Evolutionary conservation across 2,329 filamentous ascomycete genomes (phyloP), one percentile per base, ranked within the genome.

Genomic region (Phialophora chinensis): DNA sequence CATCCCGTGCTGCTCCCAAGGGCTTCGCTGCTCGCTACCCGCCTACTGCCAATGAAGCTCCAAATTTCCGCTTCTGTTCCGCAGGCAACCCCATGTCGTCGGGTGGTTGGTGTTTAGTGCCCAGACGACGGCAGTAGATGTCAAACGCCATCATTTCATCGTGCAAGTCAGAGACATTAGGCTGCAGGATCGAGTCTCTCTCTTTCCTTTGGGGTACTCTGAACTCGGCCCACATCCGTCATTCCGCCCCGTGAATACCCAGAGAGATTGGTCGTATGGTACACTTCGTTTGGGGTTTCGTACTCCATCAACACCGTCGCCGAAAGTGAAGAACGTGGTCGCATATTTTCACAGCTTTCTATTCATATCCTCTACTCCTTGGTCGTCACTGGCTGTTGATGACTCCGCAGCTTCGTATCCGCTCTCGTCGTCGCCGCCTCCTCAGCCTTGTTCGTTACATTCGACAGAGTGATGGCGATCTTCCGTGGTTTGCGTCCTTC

Each of bases 381-480:
- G 33, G 60, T 62, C 38, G 61, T 42, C 27, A 47, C 59, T 52
- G 61, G 20, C 20, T 64, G 59, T 31, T 61, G 56, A 29, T 69
- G 65, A 50, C 50, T 54, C 35, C 53, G 61, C 35, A 57, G 56
- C 54, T 65, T 66, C 14, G 55, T 49, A 2, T 65, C 42, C 27
- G 60, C 38, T 23, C 20, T 44, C 8, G 49, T 64, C 17, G 63
- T 53, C 31, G 65, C 29, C 12, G 62, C 17, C 14, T 70, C 69
- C 10, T 72, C 67, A 4, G 59, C 17, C 50, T 67, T 66, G 38
- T 66, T 69, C 27, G 67, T 61, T 29, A 61, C 60, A 42, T 63
- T 72, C 31, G 71, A 62, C 11, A 72, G 54, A 58, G 69, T 72
- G 62, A 72, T 72, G 17, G 71, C 71, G 49, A 72, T 71, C 65